Base-by-base conservation (phyloP, 768 basidiomycete genomes). In the Lactifluus rugatus region DNA sequence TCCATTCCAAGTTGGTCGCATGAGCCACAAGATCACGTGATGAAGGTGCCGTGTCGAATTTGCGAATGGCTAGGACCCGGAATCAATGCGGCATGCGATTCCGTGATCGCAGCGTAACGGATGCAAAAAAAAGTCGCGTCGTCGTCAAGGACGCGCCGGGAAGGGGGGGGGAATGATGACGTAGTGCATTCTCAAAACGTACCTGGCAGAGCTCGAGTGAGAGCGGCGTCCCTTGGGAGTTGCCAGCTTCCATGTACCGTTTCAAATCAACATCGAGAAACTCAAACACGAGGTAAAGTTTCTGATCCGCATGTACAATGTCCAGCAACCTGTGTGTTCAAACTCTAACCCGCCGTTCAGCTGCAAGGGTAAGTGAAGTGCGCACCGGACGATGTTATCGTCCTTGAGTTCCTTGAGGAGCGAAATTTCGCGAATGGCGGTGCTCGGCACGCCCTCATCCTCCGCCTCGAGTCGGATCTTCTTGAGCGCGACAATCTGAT, bases 401-500 rank as follows among this genome's bases (percentile, higher is more conserved):
- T 98, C 89, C 70, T 89, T 91, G 66, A 99, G 80, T 70, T 99
- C 96, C 72, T 98, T 99, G 65, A 99, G 74, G 61, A 99, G 73
- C 74, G 90, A 93, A 72, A 99, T 99, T 76, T 99, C 96, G 52
- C 96, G 83, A 67, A 99, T 99, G 55, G 95, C 94, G 4, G 96
- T 99, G 63, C 88, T 91, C 9, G 96, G 96, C 21, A 99, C 96
- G 48, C 96, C 96, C 71, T 99, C 96, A 68, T 99, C 96, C 72
- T 98, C 96, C 17, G 93, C 93, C 70, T 98, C 96, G 26, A 99
- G 82, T 41, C 96, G 77, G 69, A 99, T 98, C 80, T 99, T 99
- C 83, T 99, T 99, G 64, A 98, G 77, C 23, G 96, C 96, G 51
- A 99, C 96, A 64, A 97, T 84, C 65, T 83, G 73, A 69, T 87